phyloP scores from a whole-genome alignment of 2,329 filamentous ascomycete species.

The Botryotinia calthae region DNA sequence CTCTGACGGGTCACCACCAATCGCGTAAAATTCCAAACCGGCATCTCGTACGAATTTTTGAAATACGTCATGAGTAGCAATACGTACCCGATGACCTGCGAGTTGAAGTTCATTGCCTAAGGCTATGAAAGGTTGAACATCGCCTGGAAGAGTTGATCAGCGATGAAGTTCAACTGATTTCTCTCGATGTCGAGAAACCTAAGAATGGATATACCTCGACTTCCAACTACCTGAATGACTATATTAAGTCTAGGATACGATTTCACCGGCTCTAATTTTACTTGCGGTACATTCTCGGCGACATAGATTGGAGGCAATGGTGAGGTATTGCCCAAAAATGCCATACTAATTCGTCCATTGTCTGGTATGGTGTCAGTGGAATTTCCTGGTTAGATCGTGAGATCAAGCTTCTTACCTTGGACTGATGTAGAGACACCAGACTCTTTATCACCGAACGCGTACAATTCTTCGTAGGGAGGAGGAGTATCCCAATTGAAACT shows the following conservation, averaged over 20 bases:
- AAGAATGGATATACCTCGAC: constrained; percentile 51
- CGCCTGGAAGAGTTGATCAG: constrained; percentile 36
- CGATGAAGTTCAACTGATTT: not conserved
- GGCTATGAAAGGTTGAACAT: constrained; percentile 75
- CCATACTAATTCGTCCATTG: constrained; percentile 32
- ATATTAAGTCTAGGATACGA: constrained; percentile 58
- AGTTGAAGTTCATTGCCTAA: constrained; percentile 66
- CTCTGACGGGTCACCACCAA: constrained; percentile 66
- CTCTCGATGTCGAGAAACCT: not conserved
- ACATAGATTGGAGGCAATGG: constrained; percentile 24
- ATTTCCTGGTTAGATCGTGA: too few relatives aligned
- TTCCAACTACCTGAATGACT: constrained; percentile 80
- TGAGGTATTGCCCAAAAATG: constrained; percentile 19
- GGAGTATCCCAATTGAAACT: constrained; percentile 7
- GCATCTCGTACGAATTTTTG: constrained; percentile 69
- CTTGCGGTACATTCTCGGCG: not conserved
- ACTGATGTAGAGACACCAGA: not conserved
- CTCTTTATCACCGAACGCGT: not conserved
- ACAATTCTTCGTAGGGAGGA: constrained; percentile 5
- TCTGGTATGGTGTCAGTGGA: not conserved
- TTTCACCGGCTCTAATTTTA: not conserved
- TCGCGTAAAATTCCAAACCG: constrained; percentile 74
- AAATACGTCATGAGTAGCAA: constrained; percentile 76
- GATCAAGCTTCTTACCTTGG: not conserved
- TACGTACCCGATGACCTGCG: constrained; percentile 69